Conservation (phyloP, 306 rosid genomes). For the Acacia crassicarpa region DNA sequence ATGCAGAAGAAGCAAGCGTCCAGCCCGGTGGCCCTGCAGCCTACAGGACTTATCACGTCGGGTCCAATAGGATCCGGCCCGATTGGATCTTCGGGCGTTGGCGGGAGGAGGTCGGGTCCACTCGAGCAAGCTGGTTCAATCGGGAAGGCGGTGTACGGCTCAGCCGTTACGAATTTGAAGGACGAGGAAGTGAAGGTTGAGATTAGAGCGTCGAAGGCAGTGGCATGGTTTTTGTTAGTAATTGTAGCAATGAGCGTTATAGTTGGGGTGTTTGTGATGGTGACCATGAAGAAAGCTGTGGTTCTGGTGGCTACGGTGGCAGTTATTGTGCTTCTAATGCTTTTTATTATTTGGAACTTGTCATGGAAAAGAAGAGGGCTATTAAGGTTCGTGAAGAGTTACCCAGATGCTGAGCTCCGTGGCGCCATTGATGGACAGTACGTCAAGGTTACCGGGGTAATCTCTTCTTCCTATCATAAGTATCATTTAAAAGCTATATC, state of each 20-base stretch:
- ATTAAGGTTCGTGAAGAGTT: constrained; percentile 71
- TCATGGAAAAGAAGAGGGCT: constrained; percentile 66
- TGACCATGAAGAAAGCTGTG: constrained; percentile 81
- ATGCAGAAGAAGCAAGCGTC: constrained; percentile 47
- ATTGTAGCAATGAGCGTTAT: constrained; percentile 72
- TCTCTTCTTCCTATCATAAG: background rate
- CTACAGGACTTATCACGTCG: constrained; percentile 80
- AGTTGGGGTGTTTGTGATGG: constrained; percentile 82
- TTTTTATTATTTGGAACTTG: constrained; percentile 61
- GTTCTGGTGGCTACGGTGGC: constrained; percentile 59
- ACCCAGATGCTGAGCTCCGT: constrained; percentile 91
- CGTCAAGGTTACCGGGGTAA: constrained; percentile 99
- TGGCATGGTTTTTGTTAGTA: constrained; percentile 69
- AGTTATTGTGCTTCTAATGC: constrained; percentile 54
- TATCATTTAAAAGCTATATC: no score
- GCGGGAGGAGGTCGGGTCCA: constrained; percentile 50
- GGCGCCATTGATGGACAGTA: constrained; percentile 93
- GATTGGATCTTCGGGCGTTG: constrained; percentile 40
- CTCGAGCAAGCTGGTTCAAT: constrained; percentile 44
- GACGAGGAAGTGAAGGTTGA: constrained; percentile 68
- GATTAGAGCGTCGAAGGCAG: constrained; percentile 72
- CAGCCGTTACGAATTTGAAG: constrained; percentile 72
- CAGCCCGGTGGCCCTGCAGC: constrained; percentile 63
- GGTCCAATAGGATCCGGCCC: constrained; percentile 76
- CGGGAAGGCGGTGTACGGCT: constrained; percentile 69